A percentile compares a stretch with the other conserved stretches of the same genome.
These are phyloP conservation scores for Trichosanthes cucumerina DNA, from an alignment of 306 rosid genomes.

Conservation along the genomic window DNA sequence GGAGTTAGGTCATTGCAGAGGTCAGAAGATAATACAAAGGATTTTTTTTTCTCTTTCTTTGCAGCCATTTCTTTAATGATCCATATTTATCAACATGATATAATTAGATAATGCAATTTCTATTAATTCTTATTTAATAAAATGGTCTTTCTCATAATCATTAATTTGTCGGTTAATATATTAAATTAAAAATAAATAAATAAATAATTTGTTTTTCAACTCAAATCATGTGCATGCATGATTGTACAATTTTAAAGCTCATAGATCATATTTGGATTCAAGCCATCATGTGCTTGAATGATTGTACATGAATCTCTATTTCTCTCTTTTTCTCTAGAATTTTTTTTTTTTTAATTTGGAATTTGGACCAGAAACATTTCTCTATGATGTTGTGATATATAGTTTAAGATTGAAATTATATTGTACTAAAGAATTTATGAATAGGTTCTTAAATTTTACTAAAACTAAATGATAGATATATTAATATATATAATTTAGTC, in stretches of 20 bases:
- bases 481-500: too few species aligned
- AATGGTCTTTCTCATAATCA: background rate
- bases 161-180: background rate
- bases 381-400: background rate
- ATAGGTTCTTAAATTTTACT: too few species aligned
- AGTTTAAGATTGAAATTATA: background rate
- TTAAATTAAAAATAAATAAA: background rate
- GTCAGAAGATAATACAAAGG: background rate
- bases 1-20: background rate
- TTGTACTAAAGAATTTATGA: background rate
- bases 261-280: background rate
- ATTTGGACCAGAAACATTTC: background rate
- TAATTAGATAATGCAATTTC: background rate
- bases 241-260: background rate
- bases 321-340: background rate
- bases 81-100: background rate
- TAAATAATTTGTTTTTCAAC: background rate
- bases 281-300: conserved; percentile 3
- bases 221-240: background rate
- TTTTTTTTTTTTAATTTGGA: background rate
- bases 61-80: background rate
- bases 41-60: background rate
- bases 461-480: too few species aligned
- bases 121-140: background rate
- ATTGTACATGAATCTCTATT: background rate